These are phyloP conservation scores for Casuarina equisetifolia DNA, from an alignment of 306 rosid genomes.

Conservation along the genomic window DNA sequence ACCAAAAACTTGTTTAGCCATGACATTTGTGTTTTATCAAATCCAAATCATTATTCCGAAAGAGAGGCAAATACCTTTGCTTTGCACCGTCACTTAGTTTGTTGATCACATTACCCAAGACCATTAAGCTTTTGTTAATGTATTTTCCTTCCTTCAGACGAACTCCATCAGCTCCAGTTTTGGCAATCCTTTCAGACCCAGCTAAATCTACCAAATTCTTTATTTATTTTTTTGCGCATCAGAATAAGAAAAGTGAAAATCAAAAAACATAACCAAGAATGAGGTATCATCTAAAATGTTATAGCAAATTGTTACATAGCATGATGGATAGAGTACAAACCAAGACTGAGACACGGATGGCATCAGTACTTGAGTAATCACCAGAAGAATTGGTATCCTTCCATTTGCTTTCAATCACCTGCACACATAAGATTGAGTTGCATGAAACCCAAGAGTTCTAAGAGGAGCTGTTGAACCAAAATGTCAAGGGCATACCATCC, in stretches of 20 bases:
- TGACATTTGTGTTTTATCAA: neutral
- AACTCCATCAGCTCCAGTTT: slow-evolving; percentile 93
- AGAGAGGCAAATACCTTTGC: slow-evolving; percentile 55
- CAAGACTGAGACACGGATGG: slow-evolving; percentile 92
- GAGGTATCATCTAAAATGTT: neutral
- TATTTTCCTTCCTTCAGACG: slow-evolving; percentile 95
- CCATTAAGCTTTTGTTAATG: slow-evolving; percentile 95
- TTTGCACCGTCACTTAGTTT: slow-evolving; percentile 87
- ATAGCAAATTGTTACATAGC: slow-evolving; percentile 12
- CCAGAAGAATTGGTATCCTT: slow-evolving; percentile 56
- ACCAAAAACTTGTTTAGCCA: slow-evolving; percentile 2
- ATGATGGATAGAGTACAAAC: slow-evolving; percentile 46
- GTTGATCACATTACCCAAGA: slow-evolving; percentile 91
- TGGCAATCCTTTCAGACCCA: slow-evolving; percentile 96
- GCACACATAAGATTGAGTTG: slow-evolving; percentile 11
- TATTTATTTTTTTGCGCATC: neutral
- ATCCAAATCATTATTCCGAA: neutral
- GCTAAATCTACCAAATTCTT: slow-evolving; percentile 96
- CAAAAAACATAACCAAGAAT: neutral
- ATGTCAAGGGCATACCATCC: slow-evolving; percentile 64
- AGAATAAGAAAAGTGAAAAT: neutral
- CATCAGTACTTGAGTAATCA: slow-evolving; percentile 50
- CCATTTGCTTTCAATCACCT: slow-evolving; percentile 94
- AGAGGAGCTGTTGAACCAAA: slow-evolving; percentile 2
- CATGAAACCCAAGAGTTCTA: neutral